A percentile compares a stretch with the other conserved stretches of the same genome.
Evolutionary conservation across 2,329 filamentous ascomycete genomes (phyloP).

Genomic region (Colletotrichum sojae): DNA sequence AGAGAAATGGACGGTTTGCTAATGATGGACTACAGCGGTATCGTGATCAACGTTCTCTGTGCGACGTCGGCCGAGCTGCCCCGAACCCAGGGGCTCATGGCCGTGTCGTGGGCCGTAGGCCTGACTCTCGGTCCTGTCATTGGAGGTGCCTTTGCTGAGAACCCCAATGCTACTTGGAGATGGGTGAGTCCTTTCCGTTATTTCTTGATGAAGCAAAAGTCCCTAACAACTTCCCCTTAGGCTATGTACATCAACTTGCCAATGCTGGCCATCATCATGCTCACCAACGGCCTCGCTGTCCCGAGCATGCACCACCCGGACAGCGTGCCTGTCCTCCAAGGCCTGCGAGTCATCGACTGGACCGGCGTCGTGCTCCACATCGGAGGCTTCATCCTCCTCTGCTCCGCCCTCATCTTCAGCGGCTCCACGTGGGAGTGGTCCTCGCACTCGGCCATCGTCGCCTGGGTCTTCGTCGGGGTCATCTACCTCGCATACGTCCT

Average conservation of each 20-base stretch:
- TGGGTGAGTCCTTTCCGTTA: slow-evolving; percentile 44
- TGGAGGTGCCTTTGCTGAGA: slow-evolving; percentile 52
- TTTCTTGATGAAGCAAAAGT: no score
- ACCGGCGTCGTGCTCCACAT: slow-evolving; percentile 49
- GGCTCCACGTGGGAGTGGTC: slow-evolving; percentile 66
- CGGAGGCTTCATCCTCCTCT: slow-evolving; percentile 53
- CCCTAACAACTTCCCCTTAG: no score
- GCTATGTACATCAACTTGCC: slow-evolving; percentile 68
- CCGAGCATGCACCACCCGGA: slow-evolving; percentile 52
- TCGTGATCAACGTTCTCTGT: slow-evolving; percentile 44
- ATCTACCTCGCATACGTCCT: slow-evolving; percentile 59
- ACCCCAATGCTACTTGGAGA: slow-evolving; percentile 56
- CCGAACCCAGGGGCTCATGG: slow-evolving; percentile 46
- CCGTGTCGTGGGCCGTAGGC: slow-evolving; percentile 46
- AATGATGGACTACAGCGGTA: neutral
- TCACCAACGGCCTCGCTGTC: slow-evolving; percentile 60
- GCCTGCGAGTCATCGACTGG: slow-evolving; percentile 49
- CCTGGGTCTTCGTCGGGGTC: slow-evolving; percentile 62
- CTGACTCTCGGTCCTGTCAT: slow-evolving; percentile 43
- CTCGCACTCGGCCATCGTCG: slow-evolving; percentile 57
- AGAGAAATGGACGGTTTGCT: neutral
- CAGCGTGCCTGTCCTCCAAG: slow-evolving; percentile 34
- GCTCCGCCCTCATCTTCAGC: slow-evolving; percentile 65
- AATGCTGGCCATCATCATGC: slow-evolving; percentile 55
- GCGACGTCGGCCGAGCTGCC: slow-evolving; percentile 45